phyloP scores from a whole-genome alignment of 1,284 basidiomycete species.

The Microbotryum lychnidis-dioicae region DNA sequence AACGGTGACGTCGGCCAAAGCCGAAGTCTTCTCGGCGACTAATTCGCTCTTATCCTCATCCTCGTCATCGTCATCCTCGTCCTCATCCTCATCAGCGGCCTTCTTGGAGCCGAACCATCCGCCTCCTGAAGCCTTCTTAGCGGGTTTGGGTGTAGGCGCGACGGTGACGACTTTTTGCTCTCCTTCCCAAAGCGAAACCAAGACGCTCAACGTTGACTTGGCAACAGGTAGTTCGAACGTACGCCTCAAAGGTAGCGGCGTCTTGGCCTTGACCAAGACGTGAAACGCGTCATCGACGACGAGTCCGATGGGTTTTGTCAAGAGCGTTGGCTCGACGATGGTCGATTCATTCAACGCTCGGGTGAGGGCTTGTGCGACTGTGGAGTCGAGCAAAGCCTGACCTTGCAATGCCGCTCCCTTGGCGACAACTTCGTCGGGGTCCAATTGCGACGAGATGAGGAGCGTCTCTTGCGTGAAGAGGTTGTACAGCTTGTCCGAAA shows the following conservation, averaged over 20 bases:
- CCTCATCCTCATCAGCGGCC: slow-evolving; percentile 44
- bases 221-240: slow-evolving; percentile 62
- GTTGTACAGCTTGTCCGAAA: slow-evolving; percentile 63
- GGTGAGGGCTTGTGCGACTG: slow-evolving; percentile 37
- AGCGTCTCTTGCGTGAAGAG: slow-evolving; percentile 60
- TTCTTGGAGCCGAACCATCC: slow-evolving; percentile 7
- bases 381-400: slow-evolving; percentile 49
- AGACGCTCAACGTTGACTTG: slow-evolving; percentile 50
- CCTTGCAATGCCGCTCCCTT: slow-evolving; percentile 84
- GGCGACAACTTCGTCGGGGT: slow-evolving; percentile 83
- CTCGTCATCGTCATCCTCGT: slow-evolving; percentile 44
- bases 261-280: slow-evolving; percentile 38
- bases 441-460: slow-evolving; percentile 52
- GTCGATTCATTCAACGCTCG: slow-evolving; percentile 50
- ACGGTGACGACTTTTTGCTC: slow-evolving; percentile 42
- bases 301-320: slow-evolving; percentile 65
- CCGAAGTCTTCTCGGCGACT: slow-evolving; percentile 35
- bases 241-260: slow-evolving; percentile 53
- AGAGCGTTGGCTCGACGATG: slow-evolving; percentile 47
- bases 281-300: slow-evolving; percentile 52
- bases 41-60: slow-evolving; percentile 57
- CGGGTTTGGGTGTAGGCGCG: slow-evolving; percentile 10
- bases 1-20: no score
- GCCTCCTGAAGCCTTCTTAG: slow-evolving; percentile 18
- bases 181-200: slow-evolving; percentile 82